Percentiles rank a stretch among this genome's conserved stretches.
Conservation (phyloP, 257 asterid species). For the Solanum phureja region DNA sequence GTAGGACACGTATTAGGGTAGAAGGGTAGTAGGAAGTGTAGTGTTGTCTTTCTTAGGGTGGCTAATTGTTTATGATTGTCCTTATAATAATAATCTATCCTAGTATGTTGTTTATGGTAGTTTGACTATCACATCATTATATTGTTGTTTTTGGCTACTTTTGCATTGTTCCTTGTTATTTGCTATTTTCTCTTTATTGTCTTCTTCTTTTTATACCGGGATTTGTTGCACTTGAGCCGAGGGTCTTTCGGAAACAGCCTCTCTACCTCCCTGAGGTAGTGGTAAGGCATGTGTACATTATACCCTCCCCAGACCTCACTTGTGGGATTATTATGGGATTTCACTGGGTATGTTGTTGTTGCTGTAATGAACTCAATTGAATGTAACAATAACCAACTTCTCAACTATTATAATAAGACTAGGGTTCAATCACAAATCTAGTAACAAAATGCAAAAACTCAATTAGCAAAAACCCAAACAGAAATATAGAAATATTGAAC, state of each 20-base stretch:
- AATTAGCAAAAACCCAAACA: too few species aligned
- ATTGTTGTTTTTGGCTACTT: neutral
- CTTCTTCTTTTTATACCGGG: neutral
- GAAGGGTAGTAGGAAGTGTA: neutral
- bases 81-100: neutral
- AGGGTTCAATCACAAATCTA: too few species aligned
- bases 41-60: neutral
- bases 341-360: neutral
- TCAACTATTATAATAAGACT: too few species aligned
- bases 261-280: neutral
- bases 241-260: neutral
- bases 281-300: neutral
- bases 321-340: neutral
- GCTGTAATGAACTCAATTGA: neutral
- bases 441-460: too few species aligned
- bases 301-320: neutral
- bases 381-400: neutral
- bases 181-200: neutral
- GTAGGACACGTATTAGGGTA: neutral
- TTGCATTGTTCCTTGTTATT: neutral
- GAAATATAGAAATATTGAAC: too few species aligned
- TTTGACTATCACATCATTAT: neutral
- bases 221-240: neutral
- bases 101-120: neutral
- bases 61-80: neutral